These are phyloP conservation scores for Alternaria panax DNA, from an alignment of 2,329 filamentous ascomycete species.

Conservation along the genomic window DNA sequence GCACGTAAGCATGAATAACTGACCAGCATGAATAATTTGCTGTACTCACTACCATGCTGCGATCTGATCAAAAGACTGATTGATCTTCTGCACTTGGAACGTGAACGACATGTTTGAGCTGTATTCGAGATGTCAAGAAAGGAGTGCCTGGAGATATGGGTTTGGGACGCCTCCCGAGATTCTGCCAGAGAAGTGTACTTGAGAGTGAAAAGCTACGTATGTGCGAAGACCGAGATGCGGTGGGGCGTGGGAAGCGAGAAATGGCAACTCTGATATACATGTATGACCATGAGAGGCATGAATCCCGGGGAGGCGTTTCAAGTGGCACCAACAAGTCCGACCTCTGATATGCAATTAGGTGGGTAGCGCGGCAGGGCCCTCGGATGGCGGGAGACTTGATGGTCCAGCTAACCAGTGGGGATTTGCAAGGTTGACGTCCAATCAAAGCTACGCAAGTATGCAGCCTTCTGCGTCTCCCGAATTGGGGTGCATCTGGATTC, in stretches of 20 bases:
- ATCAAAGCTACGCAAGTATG: conserved; percentile 14
- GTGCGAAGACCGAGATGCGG: neutral
- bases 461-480: neutral
- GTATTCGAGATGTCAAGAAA: neutral
- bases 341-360: conserved; percentile 29
- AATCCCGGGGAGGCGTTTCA: conserved; percentile 17
- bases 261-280: conserved; percentile 27
- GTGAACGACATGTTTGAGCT: conserved; percentile 39
- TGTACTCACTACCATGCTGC: conserved; percentile 43
- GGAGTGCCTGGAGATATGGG: neutral
- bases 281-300: conserved; percentile 19
- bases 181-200: neutral
- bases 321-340: conserved; percentile 26
- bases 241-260: conserved; percentile 4
- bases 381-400: conserved; percentile 18
- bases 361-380: conserved; percentile 27
- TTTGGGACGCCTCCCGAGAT: neutral
- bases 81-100: conserved; percentile 43
- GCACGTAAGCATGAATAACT: conserved; percentile 10
- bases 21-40: neutral
- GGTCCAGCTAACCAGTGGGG: conserved; percentile 12
- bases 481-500: neutral
- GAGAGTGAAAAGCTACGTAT: neutral
- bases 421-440: conserved; percentile 17
- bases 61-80: conserved; percentile 43